A percentile compares a stretch with the other conserved stretches of the same genome.
phyloP scores from a whole-genome alignment of 352 stramenopile genomes.

The Globisporangium sylvaticum region DNA sequence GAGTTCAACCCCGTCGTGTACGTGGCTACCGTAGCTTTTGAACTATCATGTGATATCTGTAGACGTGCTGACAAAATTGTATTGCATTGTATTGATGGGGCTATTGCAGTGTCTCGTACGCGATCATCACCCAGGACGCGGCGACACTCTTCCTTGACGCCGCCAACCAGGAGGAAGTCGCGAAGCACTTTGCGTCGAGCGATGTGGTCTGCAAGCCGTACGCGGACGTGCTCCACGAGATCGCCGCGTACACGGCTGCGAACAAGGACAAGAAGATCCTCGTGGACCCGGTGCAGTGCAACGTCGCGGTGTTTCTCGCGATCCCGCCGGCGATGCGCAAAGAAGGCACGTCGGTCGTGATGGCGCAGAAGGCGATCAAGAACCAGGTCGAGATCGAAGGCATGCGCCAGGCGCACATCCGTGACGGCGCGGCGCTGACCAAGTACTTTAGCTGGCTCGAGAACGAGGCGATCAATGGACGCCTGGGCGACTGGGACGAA shows the following conservation, averaged over 20 bases:
- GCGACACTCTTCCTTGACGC: conserved; percentile 92
- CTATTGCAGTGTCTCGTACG: conserved; percentile 84
- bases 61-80: neutral
- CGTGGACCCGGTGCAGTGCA: conserved; percentile 79
- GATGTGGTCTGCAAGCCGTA: conserved; percentile 67
- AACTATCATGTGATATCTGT: neutral
- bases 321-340: conserved; percentile 70
- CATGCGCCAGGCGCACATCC: conserved; percentile 93
- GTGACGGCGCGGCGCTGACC: conserved; percentile 93
- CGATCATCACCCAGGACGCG: conserved; percentile 86
- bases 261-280: conserved; percentile 63
- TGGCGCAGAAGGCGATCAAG: conserved; percentile 91
- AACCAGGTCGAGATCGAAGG: conserved; percentile 93
- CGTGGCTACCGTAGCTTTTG: conserved; percentile 20
- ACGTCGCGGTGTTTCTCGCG: conserved; percentile 78
- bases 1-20: conserved; percentile 97
- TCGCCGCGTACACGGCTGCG: conserved; percentile 41
- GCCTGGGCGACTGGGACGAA: conserved; percentile 62
- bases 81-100: neutral
- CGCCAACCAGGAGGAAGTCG: conserved; percentile 59
- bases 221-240: conserved; percentile 36
- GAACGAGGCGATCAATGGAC: conserved; percentile 46
- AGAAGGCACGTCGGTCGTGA: conserved; percentile 73
- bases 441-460: conserved; percentile 95
- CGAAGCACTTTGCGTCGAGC: conserved; percentile 39